Conservation (phyloP, 331 rosid species). For the Stylosanthes scabra region DNA sequence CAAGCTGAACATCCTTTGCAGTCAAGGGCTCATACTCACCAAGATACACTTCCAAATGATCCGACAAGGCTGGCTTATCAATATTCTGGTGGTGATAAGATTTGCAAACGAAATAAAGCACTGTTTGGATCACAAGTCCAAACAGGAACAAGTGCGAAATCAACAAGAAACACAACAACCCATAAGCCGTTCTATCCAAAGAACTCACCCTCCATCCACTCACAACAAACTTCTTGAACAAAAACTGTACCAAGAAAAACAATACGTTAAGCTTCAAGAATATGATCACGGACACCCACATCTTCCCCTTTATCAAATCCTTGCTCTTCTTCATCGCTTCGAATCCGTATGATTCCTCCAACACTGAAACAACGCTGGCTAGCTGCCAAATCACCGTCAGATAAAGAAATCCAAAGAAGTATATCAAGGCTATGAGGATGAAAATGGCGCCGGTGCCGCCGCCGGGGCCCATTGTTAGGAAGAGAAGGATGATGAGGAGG, state of each 20-base stretch:
- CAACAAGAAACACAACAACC: conserved; percentile 49
- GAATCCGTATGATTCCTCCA: conserved; percentile 67
- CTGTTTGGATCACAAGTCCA: conserved; percentile 68
- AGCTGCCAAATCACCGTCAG: conserved; percentile 68
- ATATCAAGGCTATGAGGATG: conserved; percentile 13
- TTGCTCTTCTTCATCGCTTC: conserved; percentile 72
- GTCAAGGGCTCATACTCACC: conserved; percentile 80
- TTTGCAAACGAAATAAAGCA: conserved; percentile 85
- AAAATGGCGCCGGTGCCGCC: background rate
- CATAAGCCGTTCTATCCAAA: conserved; percentile 44
- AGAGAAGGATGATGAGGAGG: background rate
- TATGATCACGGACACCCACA: conserved; percentile 44
- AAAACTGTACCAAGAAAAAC: conserved; percentile 20
- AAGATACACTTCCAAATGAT: conserved; percentile 71
- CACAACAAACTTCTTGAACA: conserved; percentile 60
- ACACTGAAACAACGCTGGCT: conserved; percentile 65
- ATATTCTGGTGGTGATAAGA: conserved; percentile 87
- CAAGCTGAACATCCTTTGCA: conserved; percentile 75
- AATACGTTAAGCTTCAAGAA: conserved; percentile 33
- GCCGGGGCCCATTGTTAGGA: background rate
- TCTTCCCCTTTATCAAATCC: conserved; percentile 68
- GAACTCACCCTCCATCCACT: conserved; percentile 41
- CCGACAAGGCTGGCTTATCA: conserved; percentile 79
- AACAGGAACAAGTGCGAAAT: conserved; percentile 51
- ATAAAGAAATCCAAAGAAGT: conserved; percentile 55